Base-by-base conservation (phyloP, 495 filamentous ascomycete genomes). In the Neurospora sp. region DNA sequence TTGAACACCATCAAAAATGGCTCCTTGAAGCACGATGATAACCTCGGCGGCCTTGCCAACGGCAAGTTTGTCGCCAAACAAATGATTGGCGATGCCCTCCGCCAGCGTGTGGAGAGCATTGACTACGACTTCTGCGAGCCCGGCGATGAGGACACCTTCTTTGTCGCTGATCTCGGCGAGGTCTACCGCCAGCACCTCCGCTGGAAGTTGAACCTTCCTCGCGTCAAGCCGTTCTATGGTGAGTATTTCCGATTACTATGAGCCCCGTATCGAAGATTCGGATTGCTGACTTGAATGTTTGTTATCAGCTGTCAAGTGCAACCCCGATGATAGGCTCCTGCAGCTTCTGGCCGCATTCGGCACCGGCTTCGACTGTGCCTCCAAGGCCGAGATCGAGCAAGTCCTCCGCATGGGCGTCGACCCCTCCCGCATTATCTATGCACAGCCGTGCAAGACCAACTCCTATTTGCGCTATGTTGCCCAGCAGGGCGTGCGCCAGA, bases 371-470 rank as follows among this genome's bases (percentile, higher is more conserved):
- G 96, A 99, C 83, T 99, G 96, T 82, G 96, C 96, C 71, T 98
- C 96, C 79, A 97, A 97, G 88, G 85, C 89, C 70, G 96, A 99
- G 85, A 97, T 99, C 76, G 93, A 98, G 78, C 88, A 93, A 78
- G 92, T 97, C 75, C 86, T 98, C 61, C 87, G 87, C 75, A 87
- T 94, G 74, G 94, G 94, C 73, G 88, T 98, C 73, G 92, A 94
- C 79, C 93, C 96, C 4, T 88, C 89, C 71, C 93, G 94, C 77
- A 97, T 99, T 85, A 97, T 99, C 83, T 99, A 98, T 79, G 96
- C 96, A 69, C 96, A 99, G 81, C 96, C 96, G 59, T 98, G 96
- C 91, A 98, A 98, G 88, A 98, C 96, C 79, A 97, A 96, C 83
- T 97, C 94, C 46, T 97, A 98, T 83, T 86, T 98, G 74, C 93